Evolutionary conservation across 2,329 filamentous ascomycete species (phyloP).

Genomic region (Laburnicola sp.): DNA sequence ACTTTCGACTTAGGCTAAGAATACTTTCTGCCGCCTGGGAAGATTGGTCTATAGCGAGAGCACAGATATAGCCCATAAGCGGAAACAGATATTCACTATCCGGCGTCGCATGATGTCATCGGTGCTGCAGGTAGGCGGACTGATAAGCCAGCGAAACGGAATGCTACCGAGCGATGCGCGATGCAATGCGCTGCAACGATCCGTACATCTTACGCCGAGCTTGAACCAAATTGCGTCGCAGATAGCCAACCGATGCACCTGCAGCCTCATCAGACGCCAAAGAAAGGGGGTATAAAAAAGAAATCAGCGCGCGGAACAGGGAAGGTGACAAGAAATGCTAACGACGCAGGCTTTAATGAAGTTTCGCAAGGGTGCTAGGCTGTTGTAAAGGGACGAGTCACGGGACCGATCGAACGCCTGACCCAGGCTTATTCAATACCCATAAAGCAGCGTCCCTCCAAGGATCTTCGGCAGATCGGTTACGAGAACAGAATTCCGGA

Average conservation of each 20-base stretch:
- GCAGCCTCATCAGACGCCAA: not conserved
- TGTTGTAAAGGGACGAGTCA: slow-evolving; percentile 2
- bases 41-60: too few species aligned
- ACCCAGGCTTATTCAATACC: slow-evolving; percentile 3
- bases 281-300: not conserved
- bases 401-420: slow-evolving; percentile 7
- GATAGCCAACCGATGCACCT: not conserved
- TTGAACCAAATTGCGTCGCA: not conserved
- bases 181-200: not conserved
- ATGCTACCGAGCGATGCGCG: not conserved
- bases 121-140: not conserved
- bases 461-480: not conserved
- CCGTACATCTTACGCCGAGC: not conserved
- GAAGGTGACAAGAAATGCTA: slow-evolving; percentile 3
- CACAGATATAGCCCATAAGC: too few species aligned
- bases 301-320: not conserved
- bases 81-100: too few species aligned
- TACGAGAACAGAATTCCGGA: not conserved
- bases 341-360: slow-evolving; percentile 3
- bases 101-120: slow-evolving; percentile 1
- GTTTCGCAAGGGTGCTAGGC: not conserved
- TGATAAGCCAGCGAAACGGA: slow-evolving; percentile 6
- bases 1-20: not conserved
- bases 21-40: not conserved
- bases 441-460: slow-evolving; percentile 1